phyloP scores from a whole-genome alignment of 169 alveolate genomes.

The Eimeria zaria region DNA sequence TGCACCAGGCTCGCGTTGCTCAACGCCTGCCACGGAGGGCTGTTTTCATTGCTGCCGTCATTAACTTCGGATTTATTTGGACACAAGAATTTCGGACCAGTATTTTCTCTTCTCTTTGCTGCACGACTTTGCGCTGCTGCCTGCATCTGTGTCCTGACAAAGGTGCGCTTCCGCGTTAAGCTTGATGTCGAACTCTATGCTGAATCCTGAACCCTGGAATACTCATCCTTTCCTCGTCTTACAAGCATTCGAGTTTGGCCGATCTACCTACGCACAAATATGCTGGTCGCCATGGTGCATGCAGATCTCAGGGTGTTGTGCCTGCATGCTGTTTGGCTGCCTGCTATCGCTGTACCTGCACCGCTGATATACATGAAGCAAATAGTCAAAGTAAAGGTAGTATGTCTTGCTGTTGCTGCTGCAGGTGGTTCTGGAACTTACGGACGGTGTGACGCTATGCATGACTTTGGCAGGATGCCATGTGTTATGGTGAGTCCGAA shows the following conservation, averaged over 20 bases:
- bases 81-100: constrained; percentile 86
- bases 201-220: neutral
- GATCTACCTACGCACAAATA: neutral
- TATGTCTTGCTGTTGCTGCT: neutral
- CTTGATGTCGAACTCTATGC: neutral
- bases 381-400: neutral
- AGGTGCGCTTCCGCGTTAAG: neutral
- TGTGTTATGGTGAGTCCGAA: constrained; percentile 41
- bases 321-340: neutral
- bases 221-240: neutral
- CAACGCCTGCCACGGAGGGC: constrained; percentile 80
- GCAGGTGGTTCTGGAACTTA: constrained; percentile 72
- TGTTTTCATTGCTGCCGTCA: constrained; percentile 88
- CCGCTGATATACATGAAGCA: neutral
- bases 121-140: constrained; percentile 85
- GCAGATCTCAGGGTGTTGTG: neutral
- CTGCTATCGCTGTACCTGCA: neutral
- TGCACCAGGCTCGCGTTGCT: constrained; percentile 54
- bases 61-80: constrained; percentile 88
- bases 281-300: neutral
- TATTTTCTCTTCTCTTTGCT: constrained; percentile 88
- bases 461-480: constrained; percentile 67
- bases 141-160: constrained; percentile 60
- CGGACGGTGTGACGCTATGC: constrained; percentile 71
- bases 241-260: neutral